Evolutionary conservation across 1,284 basidiomycete genomes (phyloP).

Genomic region (Caloboletus firmus): DNA sequence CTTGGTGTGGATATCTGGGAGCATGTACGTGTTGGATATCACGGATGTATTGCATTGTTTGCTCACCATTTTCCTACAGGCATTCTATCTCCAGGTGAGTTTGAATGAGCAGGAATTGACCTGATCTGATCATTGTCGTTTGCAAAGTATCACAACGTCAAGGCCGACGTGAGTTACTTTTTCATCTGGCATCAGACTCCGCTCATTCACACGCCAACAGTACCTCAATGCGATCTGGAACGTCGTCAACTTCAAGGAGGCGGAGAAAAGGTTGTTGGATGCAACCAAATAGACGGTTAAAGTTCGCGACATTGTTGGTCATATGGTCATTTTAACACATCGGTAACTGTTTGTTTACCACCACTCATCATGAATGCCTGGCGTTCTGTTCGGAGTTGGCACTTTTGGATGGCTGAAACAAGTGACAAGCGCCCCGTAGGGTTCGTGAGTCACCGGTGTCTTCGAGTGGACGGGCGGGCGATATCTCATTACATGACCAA

Average conservation of each 20-base stretch:
- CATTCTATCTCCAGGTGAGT: slow-evolving; percentile 71
- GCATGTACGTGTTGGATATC: slow-evolving; percentile 54
- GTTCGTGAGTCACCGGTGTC: not conserved
- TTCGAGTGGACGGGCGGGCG: not conserved
- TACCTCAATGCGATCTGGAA: slow-evolving; percentile 81
- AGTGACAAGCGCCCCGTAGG: not conserved
- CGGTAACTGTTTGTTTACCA: not conserved
- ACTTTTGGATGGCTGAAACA: not conserved
- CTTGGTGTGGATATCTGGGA: slow-evolving; percentile 98
- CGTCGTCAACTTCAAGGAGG: slow-evolving; percentile 82
- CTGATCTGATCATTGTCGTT: slow-evolving; percentile 7
- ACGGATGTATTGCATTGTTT: slow-evolving; percentile 7
- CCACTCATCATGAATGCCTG: not conserved
- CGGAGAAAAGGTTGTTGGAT: slow-evolving; percentile 68
- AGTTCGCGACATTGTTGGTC: not conserved
- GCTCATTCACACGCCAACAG: slow-evolving; percentile 40
- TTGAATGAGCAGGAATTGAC: not conserved
- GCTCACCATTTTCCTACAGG: slow-evolving; percentile 37
- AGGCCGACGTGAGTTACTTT: slow-evolving; percentile 70
- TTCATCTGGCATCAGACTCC: not conserved
- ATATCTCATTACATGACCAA: not conserved
- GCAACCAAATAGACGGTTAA: slow-evolving; percentile 35
- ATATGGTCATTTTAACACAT: slow-evolving; percentile 10
- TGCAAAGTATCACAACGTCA: slow-evolving; percentile 86
- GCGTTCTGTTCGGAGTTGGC: not conserved